Evolutionary conservation across 768 basidiomycete genomes (phyloP).

Genomic region (Tephrocybe sp.): DNA sequence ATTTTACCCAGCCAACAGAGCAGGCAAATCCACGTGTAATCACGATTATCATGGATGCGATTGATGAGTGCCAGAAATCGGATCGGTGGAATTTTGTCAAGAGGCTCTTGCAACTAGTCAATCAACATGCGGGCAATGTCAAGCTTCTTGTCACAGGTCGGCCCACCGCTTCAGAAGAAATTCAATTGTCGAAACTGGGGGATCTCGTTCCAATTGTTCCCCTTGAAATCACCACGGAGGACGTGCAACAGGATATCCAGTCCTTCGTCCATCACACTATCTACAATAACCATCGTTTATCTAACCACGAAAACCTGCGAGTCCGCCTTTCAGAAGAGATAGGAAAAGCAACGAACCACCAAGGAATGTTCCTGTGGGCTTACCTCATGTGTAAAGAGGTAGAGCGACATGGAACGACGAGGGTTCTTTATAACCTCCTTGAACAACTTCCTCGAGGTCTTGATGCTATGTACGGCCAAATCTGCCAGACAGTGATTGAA

Average conservation of each 20-base stretch:
- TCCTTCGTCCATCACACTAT: background rate
- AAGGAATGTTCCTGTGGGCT: conserved; percentile 12
- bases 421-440: background rate
- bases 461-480: conserved; percentile 7
- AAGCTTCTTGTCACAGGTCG: conserved; percentile 3
- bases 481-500: conserved; percentile 4
- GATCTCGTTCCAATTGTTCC: background rate
- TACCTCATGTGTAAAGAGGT: conserved; percentile 9
- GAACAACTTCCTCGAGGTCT: conserved; percentile 1
- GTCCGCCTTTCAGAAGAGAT: background rate
- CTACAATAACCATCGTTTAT: background rate
- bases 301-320: background rate
- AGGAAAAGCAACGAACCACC: conserved; percentile 1
- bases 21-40: background rate
- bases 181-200: background rate
- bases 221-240: conserved; percentile 3
- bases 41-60: conserved; percentile 1
- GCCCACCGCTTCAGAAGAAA: background rate
- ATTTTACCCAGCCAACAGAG: background rate
- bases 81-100: background rate
- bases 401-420: conserved; percentile 1
- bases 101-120: background rate
- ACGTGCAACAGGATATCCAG: conserved; percentile 4
- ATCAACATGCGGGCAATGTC: background rate
- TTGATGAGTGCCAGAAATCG: conserved; percentile 8